Conservation (phyloP, 495 filamentous ascomycete genomes). For the Penicillium arizonense region DNA sequence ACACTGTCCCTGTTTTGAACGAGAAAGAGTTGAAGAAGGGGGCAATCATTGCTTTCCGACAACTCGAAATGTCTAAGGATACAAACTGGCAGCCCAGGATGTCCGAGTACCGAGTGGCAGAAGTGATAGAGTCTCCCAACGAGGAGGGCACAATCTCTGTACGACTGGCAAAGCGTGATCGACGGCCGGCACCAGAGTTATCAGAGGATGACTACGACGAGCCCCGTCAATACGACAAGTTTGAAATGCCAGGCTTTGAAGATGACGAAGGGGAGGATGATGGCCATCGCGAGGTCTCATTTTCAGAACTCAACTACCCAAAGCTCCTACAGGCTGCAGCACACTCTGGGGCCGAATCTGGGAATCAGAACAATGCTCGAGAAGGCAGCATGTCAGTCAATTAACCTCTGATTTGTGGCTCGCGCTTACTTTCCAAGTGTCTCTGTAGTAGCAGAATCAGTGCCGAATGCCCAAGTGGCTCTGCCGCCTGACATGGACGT, state of each 20-base stretch:
- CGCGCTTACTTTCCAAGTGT: conserved; percentile 40
- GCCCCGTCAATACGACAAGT: conserved; percentile 58
- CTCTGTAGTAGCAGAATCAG: conserved; percentile 28
- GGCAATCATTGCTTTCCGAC: conserved; percentile 77
- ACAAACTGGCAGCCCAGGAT: conserved; percentile 78
- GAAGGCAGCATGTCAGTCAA: conserved; percentile 45
- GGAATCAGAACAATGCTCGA: conserved; percentile 16
- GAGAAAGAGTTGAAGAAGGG: conserved; percentile 55
- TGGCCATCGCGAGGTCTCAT: conserved; percentile 50
- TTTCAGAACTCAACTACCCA: conserved; percentile 59
- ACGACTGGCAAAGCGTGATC: conserved; percentile 68
- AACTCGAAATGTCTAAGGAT: conserved; percentile 67
- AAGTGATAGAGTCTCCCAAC: conserved; percentile 50
- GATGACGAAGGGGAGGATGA: conserved; percentile 54
- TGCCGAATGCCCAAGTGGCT: conserved; percentile 14
- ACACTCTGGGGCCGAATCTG: conserved; percentile 9
- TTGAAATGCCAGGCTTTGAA: conserved; percentile 63
- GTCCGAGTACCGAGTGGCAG: conserved; percentile 63
- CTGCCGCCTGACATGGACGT: conserved; percentile 18
- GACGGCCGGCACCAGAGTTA: conserved; percentile 45
- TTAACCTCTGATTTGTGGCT: conserved; percentile 30
- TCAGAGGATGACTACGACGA: conserved; percentile 45
- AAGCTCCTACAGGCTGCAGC: conserved; percentile 52
- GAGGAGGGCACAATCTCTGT: conserved; percentile 53
- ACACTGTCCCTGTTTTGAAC: conserved; percentile 51